A percentile compares a stretch with the other conserved stretches of the same genome.
phyloP scores from a whole-genome alignment of 331 rosid species.

The Cucumis variabilis region DNA sequence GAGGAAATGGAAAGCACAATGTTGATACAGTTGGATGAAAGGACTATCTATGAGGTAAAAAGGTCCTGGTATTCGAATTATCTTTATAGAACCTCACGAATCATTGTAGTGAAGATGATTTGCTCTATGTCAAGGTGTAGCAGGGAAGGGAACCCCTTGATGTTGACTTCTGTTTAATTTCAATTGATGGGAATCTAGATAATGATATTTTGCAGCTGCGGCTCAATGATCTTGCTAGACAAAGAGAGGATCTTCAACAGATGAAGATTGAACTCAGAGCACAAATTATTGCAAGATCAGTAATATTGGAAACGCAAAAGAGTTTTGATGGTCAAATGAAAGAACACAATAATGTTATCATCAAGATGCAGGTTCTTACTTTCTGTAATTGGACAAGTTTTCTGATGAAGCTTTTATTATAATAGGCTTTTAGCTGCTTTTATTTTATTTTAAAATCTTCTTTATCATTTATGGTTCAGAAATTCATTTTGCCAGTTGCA shows the following conservation, averaged over 20 bases:
- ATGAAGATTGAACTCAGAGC: slow-evolving; percentile 84
- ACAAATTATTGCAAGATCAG: slow-evolving; percentile 84
- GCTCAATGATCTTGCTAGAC: slow-evolving; percentile 67
- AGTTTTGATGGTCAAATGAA: slow-evolving; percentile 52
- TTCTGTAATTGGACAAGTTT: not conserved
- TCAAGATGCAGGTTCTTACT: slow-evolving; percentile 72
- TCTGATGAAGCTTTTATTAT: not conserved
- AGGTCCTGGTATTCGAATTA: slow-evolving; percentile 38
- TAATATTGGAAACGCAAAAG: slow-evolving; percentile 70
- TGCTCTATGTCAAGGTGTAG: slow-evolving; percentile 85
- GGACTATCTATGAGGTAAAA: slow-evolving; percentile 96
- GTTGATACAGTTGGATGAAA: slow-evolving; percentile 81
- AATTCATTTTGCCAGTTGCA: not conserved
- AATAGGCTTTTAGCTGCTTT: not conserved
- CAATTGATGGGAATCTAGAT: slow-evolving; percentile 75
- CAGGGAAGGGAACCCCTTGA: slow-evolving; percentile 93
- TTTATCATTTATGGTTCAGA: not conserved
- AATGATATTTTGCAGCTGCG: slow-evolving; percentile 73
- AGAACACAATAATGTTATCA: slow-evolving; percentile 69
- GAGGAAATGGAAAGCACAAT: slow-evolving; percentile 77
- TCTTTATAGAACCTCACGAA: slow-evolving; percentile 35
- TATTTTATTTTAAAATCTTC: not conserved
- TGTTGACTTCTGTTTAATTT: slow-evolving; percentile 84
- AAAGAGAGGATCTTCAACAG: slow-evolving; percentile 78
- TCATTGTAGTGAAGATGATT: slow-evolving; percentile 53